A percentile compares a stretch with the other conserved stretches of the same genome.
phyloP scores from a whole-genome alignment of 345 rosid species.

The Arabis alpina region DNA sequence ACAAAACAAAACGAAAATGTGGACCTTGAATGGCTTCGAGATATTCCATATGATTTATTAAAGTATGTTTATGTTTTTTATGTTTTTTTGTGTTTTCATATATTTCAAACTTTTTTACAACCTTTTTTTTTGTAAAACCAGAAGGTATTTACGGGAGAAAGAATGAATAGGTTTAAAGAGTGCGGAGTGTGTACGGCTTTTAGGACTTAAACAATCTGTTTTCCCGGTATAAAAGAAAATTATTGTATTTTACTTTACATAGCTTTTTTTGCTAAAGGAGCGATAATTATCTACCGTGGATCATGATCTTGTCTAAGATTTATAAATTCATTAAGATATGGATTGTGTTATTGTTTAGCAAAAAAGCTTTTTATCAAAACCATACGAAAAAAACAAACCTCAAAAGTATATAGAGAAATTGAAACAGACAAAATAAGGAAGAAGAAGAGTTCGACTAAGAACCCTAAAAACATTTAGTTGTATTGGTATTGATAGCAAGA shows the following conservation, averaged over 20 bases:
- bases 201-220: conserved; percentile 59
- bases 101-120: neutral
- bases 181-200: conserved; percentile 67
- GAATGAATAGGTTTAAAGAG: conserved; percentile 74
- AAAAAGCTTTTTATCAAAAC: too few relatives aligned
- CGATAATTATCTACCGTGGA: too few relatives aligned
- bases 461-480: too few relatives aligned
- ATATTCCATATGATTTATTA: conserved; percentile 56
- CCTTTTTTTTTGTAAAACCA: conserved; percentile 15
- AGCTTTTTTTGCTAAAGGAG: too few relatives aligned
- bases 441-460: too few relatives aligned
- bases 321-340: too few relatives aligned
- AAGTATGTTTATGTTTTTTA: conserved; percentile 55
- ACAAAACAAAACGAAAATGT: conserved; percentile 44
- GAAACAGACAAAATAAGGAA: too few relatives aligned
- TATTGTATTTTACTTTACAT: neutral
- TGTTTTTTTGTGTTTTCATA: neutral
- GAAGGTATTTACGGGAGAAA: conserved; percentile 55
- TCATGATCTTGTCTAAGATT: too few relatives aligned
- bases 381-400: too few relatives aligned
- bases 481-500: too few relatives aligned
- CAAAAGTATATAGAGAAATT: too few relatives aligned
- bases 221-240: conserved; percentile 58
- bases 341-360: too few relatives aligned
- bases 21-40: conserved; percentile 77